These are phyloP conservation scores for Emericellopsis cladophorae DNA, from an alignment of 2,329 filamentous ascomycete genomes.

Conservation along the genomic window DNA sequence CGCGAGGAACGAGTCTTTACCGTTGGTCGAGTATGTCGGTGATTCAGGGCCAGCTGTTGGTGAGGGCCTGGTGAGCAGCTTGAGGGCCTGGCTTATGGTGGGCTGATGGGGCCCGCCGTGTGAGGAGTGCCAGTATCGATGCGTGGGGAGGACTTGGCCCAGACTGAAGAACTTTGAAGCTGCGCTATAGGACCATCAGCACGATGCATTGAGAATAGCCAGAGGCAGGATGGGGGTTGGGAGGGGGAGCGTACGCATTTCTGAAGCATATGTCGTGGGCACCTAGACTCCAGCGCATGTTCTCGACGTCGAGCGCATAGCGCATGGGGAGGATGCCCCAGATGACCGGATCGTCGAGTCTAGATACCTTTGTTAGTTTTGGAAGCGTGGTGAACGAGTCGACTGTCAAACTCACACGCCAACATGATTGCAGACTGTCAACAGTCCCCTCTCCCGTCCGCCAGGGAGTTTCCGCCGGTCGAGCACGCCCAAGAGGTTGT, in stretches of 20 bases:
- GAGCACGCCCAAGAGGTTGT: constrained; percentile 61
- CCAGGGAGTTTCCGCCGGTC: constrained; percentile 53
- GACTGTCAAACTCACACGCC: constrained; percentile 19
- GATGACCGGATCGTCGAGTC: constrained; percentile 84
- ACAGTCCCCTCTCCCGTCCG: constrained; percentile 58
- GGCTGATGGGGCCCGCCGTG: constrained; percentile 83
- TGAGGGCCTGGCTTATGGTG: constrained; percentile 74
- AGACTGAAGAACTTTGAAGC: constrained; percentile 71
- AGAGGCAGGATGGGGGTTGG: neutral
- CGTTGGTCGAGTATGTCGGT: constrained; percentile 52
- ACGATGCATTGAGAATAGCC: neutral
- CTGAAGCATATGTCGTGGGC: constrained; percentile 94
- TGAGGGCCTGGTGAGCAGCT: constrained; percentile 53
- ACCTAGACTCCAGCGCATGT: constrained; percentile 78
- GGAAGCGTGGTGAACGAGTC: neutral
- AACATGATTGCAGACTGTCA: constrained; percentile 51
- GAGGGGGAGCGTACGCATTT: constrained; percentile 50
- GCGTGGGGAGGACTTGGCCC: constrained; percentile 84
- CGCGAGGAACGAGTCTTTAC: constrained; percentile 51
- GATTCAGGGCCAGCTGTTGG: constrained; percentile 35
- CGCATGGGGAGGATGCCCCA: constrained; percentile 78
- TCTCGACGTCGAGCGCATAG: constrained; percentile 59
- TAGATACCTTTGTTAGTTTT: constrained; percentile 21
- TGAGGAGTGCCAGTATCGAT: constrained; percentile 65
- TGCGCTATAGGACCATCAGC: constrained; percentile 29